These are phyloP conservation scores for Emericellopsis terricola DNA, from an alignment of 495 filamentous ascomycete species.

Conservation along the genomic window DNA sequence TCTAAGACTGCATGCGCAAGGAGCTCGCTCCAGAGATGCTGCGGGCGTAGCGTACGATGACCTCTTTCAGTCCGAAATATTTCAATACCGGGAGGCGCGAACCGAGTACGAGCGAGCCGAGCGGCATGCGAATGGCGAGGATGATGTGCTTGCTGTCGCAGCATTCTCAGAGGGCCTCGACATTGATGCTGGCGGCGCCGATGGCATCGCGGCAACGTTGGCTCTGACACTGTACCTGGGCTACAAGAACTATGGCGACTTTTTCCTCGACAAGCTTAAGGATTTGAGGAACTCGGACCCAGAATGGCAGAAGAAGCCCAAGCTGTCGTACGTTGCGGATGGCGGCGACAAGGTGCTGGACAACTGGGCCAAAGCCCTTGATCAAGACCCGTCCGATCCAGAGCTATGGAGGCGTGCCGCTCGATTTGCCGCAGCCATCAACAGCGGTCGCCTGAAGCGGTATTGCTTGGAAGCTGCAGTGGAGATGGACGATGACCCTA, in stretches of 20 bases:
- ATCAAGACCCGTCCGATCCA: conserved; percentile 79
- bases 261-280: conserved; percentile 55
- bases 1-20: conserved; percentile 80
- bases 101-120: conserved; percentile 57
- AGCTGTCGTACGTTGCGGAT: background rate
- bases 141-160: conserved; percentile 13
- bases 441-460: conserved; percentile 57
- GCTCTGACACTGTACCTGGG: conserved; percentile 82
- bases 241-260: conserved; percentile 91
- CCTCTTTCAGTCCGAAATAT: conserved; percentile 84
- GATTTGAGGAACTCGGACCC: conserved; percentile 21
- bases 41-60: conserved; percentile 68
- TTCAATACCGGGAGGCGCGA: conserved; percentile 68
- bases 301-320: background rate
- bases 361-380: conserved; percentile 58
- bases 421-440: conserved; percentile 54
- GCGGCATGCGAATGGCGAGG: conserved; percentile 5
- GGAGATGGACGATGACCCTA: conserved; percentile 62
- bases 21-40: conserved; percentile 52
- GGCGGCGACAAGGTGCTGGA: conserved; percentile 26
- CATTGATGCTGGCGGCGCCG: conserved; percentile 42
- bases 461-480: conserved; percentile 86
- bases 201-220: conserved; percentile 59
- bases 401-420: conserved; percentile 87
- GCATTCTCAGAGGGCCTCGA: conserved; percentile 20